These are phyloP conservation scores for Cadophora gregata DNA, from an alignment of 2,329 filamentous ascomycete genomes.

Conservation along the genomic window DNA sequence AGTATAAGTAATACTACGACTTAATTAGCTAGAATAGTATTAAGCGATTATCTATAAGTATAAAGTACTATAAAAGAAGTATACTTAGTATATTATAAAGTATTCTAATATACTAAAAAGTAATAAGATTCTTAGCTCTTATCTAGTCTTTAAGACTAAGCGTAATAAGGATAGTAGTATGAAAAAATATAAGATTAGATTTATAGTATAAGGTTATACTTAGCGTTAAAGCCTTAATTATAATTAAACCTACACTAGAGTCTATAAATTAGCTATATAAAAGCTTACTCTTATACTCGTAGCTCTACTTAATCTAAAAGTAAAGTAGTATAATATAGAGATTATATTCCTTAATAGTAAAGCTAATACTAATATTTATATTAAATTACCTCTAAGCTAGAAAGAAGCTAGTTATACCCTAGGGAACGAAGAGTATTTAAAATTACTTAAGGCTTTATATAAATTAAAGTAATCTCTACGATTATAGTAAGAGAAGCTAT, in stretches of 20 bases:
- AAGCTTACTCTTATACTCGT: neutral
- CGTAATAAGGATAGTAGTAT: neutral
- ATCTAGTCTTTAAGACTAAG: neutral
- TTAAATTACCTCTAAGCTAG: neutral
- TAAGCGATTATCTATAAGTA: neutral
- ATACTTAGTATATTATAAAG: neutral
- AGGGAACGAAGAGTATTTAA: neutral
- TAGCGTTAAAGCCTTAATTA: neutral
- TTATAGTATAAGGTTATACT: neutral
- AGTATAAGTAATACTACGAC: neutral
- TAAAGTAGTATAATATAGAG: neutral
- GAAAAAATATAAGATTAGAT: neutral
- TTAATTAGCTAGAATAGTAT: neutral
- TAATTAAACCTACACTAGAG: neutral
- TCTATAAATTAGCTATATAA: neutral
- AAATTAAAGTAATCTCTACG: neutral
- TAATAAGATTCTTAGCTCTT: neutral
- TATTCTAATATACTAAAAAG: too few species aligned
- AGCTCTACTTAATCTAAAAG: neutral
- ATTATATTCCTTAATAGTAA: neutral
- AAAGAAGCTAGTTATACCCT: neutral
- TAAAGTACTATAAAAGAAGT: neutral
- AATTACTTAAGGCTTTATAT: neutral
- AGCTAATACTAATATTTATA: neutral
- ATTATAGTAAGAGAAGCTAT: neutral